Conservation (phyloP, 2,329 filamentous ascomycete species). For the Ascomycota sp. region DNA sequence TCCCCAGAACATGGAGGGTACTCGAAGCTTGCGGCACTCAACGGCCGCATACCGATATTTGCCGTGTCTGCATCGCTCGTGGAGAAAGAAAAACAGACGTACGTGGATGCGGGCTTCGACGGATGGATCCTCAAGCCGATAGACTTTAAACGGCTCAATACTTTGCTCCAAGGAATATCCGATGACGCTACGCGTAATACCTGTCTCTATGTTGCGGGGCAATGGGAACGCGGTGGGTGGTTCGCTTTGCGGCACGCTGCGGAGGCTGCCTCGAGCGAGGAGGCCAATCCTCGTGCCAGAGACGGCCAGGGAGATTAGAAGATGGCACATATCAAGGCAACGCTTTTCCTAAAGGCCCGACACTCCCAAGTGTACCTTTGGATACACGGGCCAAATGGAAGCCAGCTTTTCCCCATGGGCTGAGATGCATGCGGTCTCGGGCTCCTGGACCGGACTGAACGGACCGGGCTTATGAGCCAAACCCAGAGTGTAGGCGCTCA, state of each 20-base stretch:
- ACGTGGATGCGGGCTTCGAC: conserved; percentile 62
- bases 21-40: conserved; percentile 33
- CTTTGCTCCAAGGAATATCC: conserved; percentile 46
- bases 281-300: conserved; percentile 9
- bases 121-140: conserved; percentile 83
- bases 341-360: no score
- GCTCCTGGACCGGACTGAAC: no score
- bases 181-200: conserved; percentile 32
- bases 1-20: conserved; percentile 21
- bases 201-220: conserved; percentile 46
- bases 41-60: conserved; percentile 56
- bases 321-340: not conserved
- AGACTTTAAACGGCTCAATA: conserved; percentile 51
- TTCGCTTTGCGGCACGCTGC: conserved; percentile 20
- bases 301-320: not conserved
- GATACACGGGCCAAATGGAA: not conserved
- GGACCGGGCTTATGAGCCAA: no score
- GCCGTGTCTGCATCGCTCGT: conserved; percentile 67
- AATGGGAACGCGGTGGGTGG: conserved; percentile 79
- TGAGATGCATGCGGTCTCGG: no score
- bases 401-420: no score
- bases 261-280: conserved; percentile 4
- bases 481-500: no score
- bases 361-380: no score
- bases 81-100: conserved; percentile 44